Evolutionary conservation across 352 stramenopile species (phyloP), one percentile per base, ranked within the genome.

Genomic region (Phytopythium litorale): DNA sequence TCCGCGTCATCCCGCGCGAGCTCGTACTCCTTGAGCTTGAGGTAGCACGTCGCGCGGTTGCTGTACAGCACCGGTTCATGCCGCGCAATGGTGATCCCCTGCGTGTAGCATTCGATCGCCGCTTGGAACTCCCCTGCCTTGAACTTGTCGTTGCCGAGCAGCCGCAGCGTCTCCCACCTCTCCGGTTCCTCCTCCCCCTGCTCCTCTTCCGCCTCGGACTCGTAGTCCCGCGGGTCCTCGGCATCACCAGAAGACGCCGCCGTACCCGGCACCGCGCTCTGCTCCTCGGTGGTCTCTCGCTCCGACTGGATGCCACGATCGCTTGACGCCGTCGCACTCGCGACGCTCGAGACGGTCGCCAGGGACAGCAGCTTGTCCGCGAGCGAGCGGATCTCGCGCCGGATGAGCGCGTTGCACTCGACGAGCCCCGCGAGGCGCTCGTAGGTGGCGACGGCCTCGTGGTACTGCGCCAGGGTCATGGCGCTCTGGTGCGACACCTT

Each of bases 401-500:
- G 38, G 12, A 76, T 67, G 28, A 63, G 19, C 21, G 56, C 50
- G 43, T 68, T 70, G 49, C 68, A 74, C 42, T 74, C 68, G n/a
- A 76, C 72, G 18, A 76, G 62, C 32, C 74, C 72, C 1, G 68
- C 66, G 45, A 79, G 62, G 32, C 42, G 58, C 63, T 79, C 59
- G 40, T 73, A 79, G 13, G 72, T 79, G 45, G 63, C 66, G 35
- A 79, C 70, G 28, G 68, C 72, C 1, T 53, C 35, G 28, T 72
- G 56, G 52, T 76, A 76, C 63, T 76, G 60, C 15, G 45, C n/a
- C 16, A 72, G 28, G 21, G 60, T 66, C 54, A 79, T 60, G 25
- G 67, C 51, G 33, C 62, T 76, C 53, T 79, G 72, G 40, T 79
- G 72, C 1, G 72, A 56, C 33, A 79, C 68, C 58, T 76, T 71